Base-by-base conservation (phyloP, 345 rosid species). In the Carallia brachiata region DNA sequence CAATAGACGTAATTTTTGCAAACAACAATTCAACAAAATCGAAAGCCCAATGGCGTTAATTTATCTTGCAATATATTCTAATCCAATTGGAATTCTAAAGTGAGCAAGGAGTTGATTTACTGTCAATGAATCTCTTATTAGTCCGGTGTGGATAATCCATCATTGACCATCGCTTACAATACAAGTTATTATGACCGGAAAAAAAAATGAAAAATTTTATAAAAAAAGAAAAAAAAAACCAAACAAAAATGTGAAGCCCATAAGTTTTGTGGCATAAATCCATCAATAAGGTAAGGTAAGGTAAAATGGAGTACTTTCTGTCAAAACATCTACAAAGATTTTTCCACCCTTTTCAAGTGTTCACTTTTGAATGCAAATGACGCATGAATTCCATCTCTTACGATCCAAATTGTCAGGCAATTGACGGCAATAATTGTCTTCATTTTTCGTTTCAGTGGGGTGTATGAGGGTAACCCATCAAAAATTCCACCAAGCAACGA, bases 271-370 rank as follows among this genome's bases (percentile, higher is more conserved):
- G 73, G 73, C 68, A 59, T 59, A 52, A 63, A 66, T 57, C 81
- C 77, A 80, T 79, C 79, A 66, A 63, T 62, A 37, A 3, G 9
- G 17, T 8, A 5, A 23, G 23, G 23, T 23, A 23, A 23, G 23
- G 23, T 0, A 23, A 23, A 23, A 36, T 4, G 50, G 69, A 31
- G 69, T 36, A 1, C 34, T 32, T 23, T 15, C 67, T 63, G 67
- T 68, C 73, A 72, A 72, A 70, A 69, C 57, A 66, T 78, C 67
- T 59, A 16, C 67, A 60, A 67, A 72, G 68, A 72, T 66, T 79
- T 62, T 69, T 4, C 50, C 16, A 13, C 68, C 18, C 59, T 74
- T 56, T 18, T 13, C 32, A 48, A 23, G 56, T 55, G 52, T 61
- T 71, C 70, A 61, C 70, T 63, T 76, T 77, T 53, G 9, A 8